Percentiles rank a stretch among this genome's conserved stretches.
phyloP scores from a whole-genome alignment of 2,329 filamentous ascomycete species.

The Aspergillus hiratsukae region DNA sequence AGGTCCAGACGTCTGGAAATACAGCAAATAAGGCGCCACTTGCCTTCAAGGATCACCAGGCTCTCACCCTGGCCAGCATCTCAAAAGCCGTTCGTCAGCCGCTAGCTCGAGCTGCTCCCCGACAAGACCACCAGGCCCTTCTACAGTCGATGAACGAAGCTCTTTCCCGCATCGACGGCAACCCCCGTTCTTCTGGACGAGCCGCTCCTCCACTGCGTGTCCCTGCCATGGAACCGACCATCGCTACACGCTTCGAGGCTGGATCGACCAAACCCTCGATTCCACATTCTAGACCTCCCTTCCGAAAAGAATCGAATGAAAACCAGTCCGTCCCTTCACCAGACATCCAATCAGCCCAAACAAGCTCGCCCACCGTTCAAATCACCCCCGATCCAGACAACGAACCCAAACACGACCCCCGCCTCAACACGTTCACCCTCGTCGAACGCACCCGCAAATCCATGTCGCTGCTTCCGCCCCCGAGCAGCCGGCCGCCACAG shows the following conservation, averaged over 20 bases:
- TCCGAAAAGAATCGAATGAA: background rate
- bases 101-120: conserved; percentile 17
- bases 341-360: background rate
- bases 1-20: background rate
- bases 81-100: conserved; percentile 31
- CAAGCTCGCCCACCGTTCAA: conserved; percentile 2
- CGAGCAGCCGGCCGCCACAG: conserved; percentile 17
- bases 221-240: background rate
- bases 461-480: conserved; percentile 60
- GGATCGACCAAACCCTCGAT: background rate
- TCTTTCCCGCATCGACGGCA: conserved; percentile 26
- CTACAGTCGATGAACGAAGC: conserved; percentile 32
- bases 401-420: conserved; percentile 2
- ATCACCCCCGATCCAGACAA: conserved; percentile 1
- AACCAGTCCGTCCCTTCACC: background rate
- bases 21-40: conserved; percentile 15
- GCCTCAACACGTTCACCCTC: conserved; percentile 44
- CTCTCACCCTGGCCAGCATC: conserved; percentile 36
- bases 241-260: background rate
- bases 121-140: conserved; percentile 28
- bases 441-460: conserved; percentile 77
- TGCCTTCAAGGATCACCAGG: conserved; percentile 34
- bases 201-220: background rate
- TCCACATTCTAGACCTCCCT: background rate
- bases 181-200: conserved; percentile 8